phyloP scores from a whole-genome alignment of 495 filamentous ascomycete species.

The Echria macrotheca region DNA sequence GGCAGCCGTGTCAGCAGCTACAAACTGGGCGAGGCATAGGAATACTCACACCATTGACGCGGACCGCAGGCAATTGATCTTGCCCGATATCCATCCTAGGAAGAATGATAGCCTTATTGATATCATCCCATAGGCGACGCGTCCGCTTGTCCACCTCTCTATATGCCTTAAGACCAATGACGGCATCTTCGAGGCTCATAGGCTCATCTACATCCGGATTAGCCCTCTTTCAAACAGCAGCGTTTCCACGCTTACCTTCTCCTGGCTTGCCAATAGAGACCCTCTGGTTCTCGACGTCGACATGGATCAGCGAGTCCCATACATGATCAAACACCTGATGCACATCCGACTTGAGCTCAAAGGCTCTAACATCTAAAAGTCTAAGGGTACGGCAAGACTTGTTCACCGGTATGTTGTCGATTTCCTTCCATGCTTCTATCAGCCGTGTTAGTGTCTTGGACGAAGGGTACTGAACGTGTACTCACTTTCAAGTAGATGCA shows the following conservation, averaged over 20 bases:
- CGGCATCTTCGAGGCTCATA: constrained; percentile 42
- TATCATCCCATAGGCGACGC: constrained; percentile 43
- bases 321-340: constrained; percentile 54
- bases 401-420: constrained; percentile 39
- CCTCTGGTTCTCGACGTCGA: constrained; percentile 45
- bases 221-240: neutral
- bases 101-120: constrained; percentile 44
- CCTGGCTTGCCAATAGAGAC: constrained; percentile 43
- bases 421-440: constrained; percentile 44
- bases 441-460: no score
- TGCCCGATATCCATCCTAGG: constrained; percentile 42
- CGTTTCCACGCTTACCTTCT: constrained; percentile 29
- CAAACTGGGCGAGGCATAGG: neutral
- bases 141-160: constrained; percentile 48
- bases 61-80: constrained; percentile 27
- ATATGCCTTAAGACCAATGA: constrained; percentile 44
- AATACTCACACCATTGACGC: constrained; percentile 35
- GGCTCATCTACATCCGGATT: constrained; percentile 39
- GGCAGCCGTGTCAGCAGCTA: constrained; percentile 18
- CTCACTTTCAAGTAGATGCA: constrained; percentile 47
- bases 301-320: constrained; percentile 49
- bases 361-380: constrained; percentile 43
- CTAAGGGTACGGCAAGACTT: constrained; percentile 44
- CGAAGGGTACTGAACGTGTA: no score
- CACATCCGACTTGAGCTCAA: constrained; percentile 50